A percentile compares a stretch with the other conserved stretches of the same genome.
phyloP scores from a whole-genome alignment of 176 grass and related monocot genomes.

The Aegilops bicornis region DNA sequence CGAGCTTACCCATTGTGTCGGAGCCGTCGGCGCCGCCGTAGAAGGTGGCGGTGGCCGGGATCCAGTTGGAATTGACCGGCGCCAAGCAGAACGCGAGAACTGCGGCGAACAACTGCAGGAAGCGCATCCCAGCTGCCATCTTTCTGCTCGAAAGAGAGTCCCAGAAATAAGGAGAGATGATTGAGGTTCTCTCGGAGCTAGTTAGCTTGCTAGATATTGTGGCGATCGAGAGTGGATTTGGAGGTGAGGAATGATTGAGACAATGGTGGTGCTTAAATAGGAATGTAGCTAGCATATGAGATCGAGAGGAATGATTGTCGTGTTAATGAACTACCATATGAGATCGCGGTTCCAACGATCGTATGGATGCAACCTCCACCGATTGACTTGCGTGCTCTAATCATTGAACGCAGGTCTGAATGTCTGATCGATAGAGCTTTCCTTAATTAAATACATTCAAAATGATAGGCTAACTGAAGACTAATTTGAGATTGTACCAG shows the following conservation, averaged over 20 bases:
- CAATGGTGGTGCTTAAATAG: neutral
- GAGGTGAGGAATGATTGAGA: neutral
- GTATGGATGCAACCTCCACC: neutral
- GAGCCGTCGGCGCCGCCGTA: slow-evolving; percentile 48
- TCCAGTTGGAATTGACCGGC: neutral
- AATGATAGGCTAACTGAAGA: neutral
- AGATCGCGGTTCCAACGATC: neutral
- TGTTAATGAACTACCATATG: neutral
- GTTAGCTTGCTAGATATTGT: neutral
- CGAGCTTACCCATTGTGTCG: slow-evolving; percentile 48
- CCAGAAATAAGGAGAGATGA: neutral
- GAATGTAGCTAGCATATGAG: neutral
- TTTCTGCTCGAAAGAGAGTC: neutral
- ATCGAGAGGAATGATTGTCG: neutral
- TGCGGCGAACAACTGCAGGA: neutral
- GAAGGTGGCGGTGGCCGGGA: slow-evolving; percentile 42
- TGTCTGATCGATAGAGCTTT: neutral
- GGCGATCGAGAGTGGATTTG: neutral
- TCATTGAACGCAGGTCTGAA: neutral
- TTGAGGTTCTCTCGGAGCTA: neutral
- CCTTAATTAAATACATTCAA: neutral
- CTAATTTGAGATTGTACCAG: neutral
- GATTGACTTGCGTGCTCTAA: neutral
- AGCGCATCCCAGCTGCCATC: neutral
- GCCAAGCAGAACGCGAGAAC: neutral